phyloP scores from a whole-genome alignment of 257 asterid species.

The Jacaranda copaia region DNA sequence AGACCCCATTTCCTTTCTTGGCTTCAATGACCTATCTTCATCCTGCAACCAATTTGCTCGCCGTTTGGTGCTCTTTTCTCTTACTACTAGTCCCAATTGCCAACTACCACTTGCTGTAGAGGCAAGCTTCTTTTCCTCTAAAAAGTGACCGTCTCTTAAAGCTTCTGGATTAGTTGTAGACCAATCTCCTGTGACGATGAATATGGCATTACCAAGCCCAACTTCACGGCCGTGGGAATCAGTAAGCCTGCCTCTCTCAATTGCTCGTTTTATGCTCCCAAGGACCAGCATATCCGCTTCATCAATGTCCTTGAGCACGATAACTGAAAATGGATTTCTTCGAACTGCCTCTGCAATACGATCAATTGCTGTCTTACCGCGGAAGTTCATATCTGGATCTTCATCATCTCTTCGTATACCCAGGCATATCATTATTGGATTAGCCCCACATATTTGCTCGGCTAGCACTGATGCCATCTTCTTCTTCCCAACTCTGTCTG shows the following conservation, averaged over 20 bases:
- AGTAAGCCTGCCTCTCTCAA: slow-evolving; percentile 82
- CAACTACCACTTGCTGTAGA: slow-evolving; percentile 59
- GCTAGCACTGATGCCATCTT: slow-evolving; percentile 85
- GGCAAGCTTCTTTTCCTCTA: slow-evolving; percentile 58
- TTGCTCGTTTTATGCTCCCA: slow-evolving; percentile 72
- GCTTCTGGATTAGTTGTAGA: slow-evolving; percentile 50
- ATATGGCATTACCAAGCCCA: slow-evolving; percentile 80
- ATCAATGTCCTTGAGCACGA: slow-evolving; percentile 87
- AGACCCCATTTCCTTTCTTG: slow-evolving; percentile 56
- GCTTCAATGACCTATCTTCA: slow-evolving; percentile 48
- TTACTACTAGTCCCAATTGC: slow-evolving; percentile 64
- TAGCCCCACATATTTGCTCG: slow-evolving; percentile 68
- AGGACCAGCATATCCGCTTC: slow-evolving; percentile 79
- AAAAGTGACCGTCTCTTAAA: slow-evolving; percentile 41
- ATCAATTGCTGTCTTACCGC: slow-evolving; percentile 85
- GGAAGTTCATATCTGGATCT: slow-evolving; percentile 55
- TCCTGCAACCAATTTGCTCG: slow-evolving; percentile 59
- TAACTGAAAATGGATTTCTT: slow-evolving; percentile 75
- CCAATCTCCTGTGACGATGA: slow-evolving; percentile 89
- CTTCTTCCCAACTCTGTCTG: slow-evolving; percentile 83
- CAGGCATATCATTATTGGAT: slow-evolving; percentile 63
- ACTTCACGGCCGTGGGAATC: slow-evolving; percentile 95
- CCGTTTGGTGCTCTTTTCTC: slow-evolving; percentile 72
- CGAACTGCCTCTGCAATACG: slow-evolving; percentile 87
- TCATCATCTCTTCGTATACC: slow-evolving; percentile 65